These are phyloP conservation scores for Inga laurina DNA, from an alignment of 306 rosid genomes.

Conservation along the genomic window DNA sequence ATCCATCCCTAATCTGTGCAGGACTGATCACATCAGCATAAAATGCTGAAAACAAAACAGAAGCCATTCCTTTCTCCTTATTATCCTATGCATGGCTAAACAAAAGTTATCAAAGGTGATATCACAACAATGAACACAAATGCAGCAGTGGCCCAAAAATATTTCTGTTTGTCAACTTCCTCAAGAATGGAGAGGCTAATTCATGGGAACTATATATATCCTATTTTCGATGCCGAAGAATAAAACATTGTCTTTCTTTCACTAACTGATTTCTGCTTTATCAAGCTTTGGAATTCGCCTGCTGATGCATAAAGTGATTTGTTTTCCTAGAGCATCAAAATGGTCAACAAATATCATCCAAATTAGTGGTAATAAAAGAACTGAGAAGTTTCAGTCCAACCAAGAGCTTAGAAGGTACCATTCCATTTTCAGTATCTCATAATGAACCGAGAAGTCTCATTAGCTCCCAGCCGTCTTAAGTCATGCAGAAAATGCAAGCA, in stretches of 20 bases:
- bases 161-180: not conserved
- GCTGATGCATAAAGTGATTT: constrained; percentile 75
- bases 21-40: too few species aligned
- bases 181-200: not conserved
- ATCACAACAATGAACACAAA: not conserved
- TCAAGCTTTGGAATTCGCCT: constrained; percentile 65
- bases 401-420: not conserved
- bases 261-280: constrained; percentile 71
- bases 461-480: not conserved
- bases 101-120: not conserved
- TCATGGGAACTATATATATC: not conserved
- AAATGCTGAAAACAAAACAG: too few species aligned
- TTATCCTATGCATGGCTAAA: not conserved
- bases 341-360: constrained; percentile 18
- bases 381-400: too few species aligned
- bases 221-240: too few species aligned
- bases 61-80: too few species aligned
- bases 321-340: constrained; percentile 53
- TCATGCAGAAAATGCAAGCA: not conserved
- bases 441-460: not conserved
- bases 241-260: constrained; percentile 33
- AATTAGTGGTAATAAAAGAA: not conserved
- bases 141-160: not conserved
- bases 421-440: not conserved
- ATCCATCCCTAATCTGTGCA: too few species aligned